phyloP scores from a whole-genome alignment of 2,329 filamentous ascomycete genomes.

The Dendrostoma leiphaemia region DNA sequence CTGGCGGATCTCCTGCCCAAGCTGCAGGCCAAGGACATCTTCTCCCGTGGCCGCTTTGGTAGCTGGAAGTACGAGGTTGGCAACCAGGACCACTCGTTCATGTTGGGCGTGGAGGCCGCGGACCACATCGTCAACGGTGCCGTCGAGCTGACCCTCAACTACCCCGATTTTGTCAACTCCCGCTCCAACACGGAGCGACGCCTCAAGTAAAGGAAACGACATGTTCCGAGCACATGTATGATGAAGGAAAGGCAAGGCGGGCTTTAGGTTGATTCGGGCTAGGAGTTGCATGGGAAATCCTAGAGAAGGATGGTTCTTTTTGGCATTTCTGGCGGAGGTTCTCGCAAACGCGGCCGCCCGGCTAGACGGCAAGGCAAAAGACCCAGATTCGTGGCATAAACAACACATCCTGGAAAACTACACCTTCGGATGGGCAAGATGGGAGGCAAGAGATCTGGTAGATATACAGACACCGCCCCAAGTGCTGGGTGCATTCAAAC shows the following conservation, averaged over 20 bases:
- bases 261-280: constrained; percentile 18
- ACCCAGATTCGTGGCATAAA: neutral
- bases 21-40: constrained; percentile 87
- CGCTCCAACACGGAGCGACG: constrained; percentile 67
- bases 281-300: constrained; percentile 18
- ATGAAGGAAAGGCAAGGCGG: constrained; percentile 14
- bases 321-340: constrained; percentile 11
- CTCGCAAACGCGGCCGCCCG: neutral
- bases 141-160: constrained; percentile 90
- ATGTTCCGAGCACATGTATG: constrained; percentile 6
- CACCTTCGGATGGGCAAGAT: neutral
- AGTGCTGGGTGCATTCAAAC: constrained; percentile 7
- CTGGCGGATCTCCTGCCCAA: constrained; percentile 90
- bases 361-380: constrained; percentile 9
- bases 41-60: constrained; percentile 93
- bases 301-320: constrained; percentile 12
- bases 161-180: constrained; percentile 91
- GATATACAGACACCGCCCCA: constrained; percentile 4
- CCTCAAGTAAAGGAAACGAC: constrained; percentile 30
- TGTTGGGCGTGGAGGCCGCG: constrained; percentile 91
- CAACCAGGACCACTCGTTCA: constrained; percentile 97
- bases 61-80: constrained; percentile 95
- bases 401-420: neutral
- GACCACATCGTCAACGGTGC: constrained; percentile 88
- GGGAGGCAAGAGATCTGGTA: constrained; percentile 1